Evolutionary conservation across 768 basidiomycete genomes (phyloP), one percentile per base, ranked within the genome.

Genomic region (Chalciporus piperatus): DNA sequence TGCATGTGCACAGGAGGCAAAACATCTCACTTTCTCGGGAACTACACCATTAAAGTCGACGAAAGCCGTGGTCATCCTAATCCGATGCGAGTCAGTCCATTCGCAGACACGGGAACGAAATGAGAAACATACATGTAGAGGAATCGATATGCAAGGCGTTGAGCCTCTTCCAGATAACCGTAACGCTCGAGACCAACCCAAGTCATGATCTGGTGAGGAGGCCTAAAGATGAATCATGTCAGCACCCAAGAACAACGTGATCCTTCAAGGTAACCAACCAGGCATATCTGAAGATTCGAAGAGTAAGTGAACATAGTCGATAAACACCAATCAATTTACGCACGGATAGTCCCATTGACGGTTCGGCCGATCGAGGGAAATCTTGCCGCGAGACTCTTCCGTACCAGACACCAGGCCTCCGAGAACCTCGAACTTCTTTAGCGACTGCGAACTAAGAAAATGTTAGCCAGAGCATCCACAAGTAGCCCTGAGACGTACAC

Each of bases 341-440:
- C 73, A 93, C 75, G 93, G 96, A 70, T 94, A 95, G 68, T 95
- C 96, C 97, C 96, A 99, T 66, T 99, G 96, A 56, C 96, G 90
- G 73, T 98, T 98, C 14, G 96, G 96, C 43, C 97, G 80, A 62
- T 97, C 94, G 48, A 99, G 76, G 14, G 95, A 96, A 52, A 98
- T 95, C 68, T 90, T 89, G 48, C 96, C 96, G 52, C 96, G 82
- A 37, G 93, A 97, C 68, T 93, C 91, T 61, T 99, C 97, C 1
- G 96, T 98, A 38, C 96, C 96, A 17, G 93, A 93, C 14, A 97
- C 95, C 20, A 98, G 75, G 8, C 96, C 96, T 19, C 96, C 96
- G 4, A 95, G 81, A 20, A 92, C 96, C 66, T 99, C 96, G 57
- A 99, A 98, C 76, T 97, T 98, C 72, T 86, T 84, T 65, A 99